These are phyloP conservation scores for Citrullus amarus DNA, from an alignment of 306 rosid species.

Conservation along the genomic window DNA sequence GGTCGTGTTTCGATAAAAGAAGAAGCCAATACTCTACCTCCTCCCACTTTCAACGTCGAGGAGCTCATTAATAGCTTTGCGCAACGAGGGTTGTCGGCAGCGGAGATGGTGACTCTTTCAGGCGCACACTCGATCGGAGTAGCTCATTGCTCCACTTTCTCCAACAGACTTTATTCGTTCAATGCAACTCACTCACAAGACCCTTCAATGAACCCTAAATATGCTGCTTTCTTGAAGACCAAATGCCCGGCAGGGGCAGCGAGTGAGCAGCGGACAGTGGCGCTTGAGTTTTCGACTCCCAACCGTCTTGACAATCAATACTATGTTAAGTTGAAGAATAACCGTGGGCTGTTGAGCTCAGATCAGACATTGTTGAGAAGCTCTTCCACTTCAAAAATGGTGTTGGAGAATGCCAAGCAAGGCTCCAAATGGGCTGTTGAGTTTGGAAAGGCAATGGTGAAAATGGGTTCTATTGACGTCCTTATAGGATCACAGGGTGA, in stretches of 20 bases:
- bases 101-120: constrained; percentile 27
- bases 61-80: constrained; percentile 4
- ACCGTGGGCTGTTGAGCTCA: no score
- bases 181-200: constrained; percentile 19
- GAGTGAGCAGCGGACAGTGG: no score
- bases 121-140: constrained; percentile 33
- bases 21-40: constrained; percentile 1
- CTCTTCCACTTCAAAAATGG: no score
- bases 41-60: neutral
- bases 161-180: constrained; percentile 10
- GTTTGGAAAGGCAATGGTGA: no score
- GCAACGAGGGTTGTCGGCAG: constrained; percentile 7
- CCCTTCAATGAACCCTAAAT: constrained; percentile 16
- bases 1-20: constrained; percentile 6
- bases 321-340: no score
- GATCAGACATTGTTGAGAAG: no score
- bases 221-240: constrained; percentile 8
- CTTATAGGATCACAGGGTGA: no score
- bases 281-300: no score
- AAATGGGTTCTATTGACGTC: no score
- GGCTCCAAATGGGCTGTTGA: no score
- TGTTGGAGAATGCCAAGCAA: no score
- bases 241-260: neutral
- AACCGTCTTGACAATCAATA: no score
- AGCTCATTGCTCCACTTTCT: constrained; percentile 21